Evolutionary conservation across 1,139 yeast species (phyloP).

Genomic region (Entelexis paramagnoliae): DNA sequence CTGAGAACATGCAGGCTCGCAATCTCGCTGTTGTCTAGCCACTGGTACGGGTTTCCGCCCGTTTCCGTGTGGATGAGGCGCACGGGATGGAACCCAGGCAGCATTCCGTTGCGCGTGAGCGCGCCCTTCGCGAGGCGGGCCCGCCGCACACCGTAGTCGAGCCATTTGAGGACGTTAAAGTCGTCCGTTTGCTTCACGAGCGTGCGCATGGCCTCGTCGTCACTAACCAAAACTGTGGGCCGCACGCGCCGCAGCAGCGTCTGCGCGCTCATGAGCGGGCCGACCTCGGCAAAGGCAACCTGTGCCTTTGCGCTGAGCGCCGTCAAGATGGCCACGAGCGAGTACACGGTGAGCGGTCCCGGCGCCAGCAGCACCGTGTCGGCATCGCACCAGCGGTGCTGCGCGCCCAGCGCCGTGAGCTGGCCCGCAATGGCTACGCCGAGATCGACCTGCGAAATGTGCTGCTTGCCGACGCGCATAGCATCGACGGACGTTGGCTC

Average conservation of each 20-base stretch:
- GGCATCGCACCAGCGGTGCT: slow-evolving; percentile 27
- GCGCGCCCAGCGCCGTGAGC: slow-evolving; percentile 29
- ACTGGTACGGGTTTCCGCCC: slow-evolving; percentile 23
- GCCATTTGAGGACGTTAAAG: slow-evolving; percentile 19
- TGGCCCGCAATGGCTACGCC: slow-evolving; percentile 33
- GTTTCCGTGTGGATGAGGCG: slow-evolving; percentile 28
- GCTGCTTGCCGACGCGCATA: background rate
- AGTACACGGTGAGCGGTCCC: slow-evolving; percentile 26
- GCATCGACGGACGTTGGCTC: background rate
- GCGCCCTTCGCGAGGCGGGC: slow-evolving; percentile 26
- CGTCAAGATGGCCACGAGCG: slow-evolving; percentile 28
- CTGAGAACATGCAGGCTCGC: slow-evolving; percentile 30
- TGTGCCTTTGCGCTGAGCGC: slow-evolving; percentile 29
- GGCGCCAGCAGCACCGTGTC: slow-evolving; percentile 31
- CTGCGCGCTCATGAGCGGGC: slow-evolving; percentile 26
- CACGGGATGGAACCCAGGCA: slow-evolving; percentile 26
- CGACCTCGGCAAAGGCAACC: slow-evolving; percentile 27
- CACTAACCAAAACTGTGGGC: slow-evolving; percentile 29
- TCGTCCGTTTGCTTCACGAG: slow-evolving; percentile 25
- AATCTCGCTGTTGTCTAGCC: slow-evolving; percentile 27
- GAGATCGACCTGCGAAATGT: slow-evolving; percentile 24
- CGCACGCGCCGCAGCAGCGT: slow-evolving; percentile 22
- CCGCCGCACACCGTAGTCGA: slow-evolving; percentile 13
- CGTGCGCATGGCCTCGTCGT: slow-evolving; percentile 29
- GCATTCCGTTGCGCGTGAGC: slow-evolving; percentile 25